A percentile compares a stretch with the other conserved stretches of the same genome.
Evolutionary conservation across 345 rosid genomes (phyloP).

Genomic region (Aurinia saxatilis): DNA sequence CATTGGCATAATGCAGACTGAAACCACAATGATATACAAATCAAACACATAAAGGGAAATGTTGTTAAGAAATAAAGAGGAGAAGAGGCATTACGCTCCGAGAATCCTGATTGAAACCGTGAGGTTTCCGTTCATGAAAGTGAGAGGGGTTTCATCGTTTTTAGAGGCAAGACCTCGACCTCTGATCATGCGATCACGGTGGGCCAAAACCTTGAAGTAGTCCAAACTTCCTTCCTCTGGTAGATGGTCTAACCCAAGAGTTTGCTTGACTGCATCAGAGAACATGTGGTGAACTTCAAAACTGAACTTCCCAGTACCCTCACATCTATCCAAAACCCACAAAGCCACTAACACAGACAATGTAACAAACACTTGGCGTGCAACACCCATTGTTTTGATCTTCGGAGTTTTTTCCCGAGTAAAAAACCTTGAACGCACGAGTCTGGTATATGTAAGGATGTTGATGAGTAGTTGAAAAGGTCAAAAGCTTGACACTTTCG

Average conservation of each 20-base stretch:
- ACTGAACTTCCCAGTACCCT: conserved; percentile 11
- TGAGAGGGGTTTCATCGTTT: conserved; percentile 35
- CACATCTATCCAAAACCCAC: conserved; percentile 16
- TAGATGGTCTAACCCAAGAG: neutral
- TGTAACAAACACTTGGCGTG: conserved; percentile 17
- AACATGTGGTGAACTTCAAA: conserved; percentile 26
- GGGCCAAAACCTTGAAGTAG: conserved; percentile 39
- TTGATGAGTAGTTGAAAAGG: neutral
- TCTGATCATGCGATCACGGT: conserved; percentile 54
- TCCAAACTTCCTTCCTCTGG: conserved; percentile 19
- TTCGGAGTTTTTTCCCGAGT: neutral
- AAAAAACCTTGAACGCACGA: neutral
- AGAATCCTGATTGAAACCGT: conserved; percentile 29
- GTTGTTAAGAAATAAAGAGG: neutral
- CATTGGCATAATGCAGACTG: conserved; percentile 82
- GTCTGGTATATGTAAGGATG: conserved; percentile 3
- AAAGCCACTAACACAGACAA: conserved; percentile 11
- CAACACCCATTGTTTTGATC: no score
- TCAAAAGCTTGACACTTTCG: conserved; percentile 18
- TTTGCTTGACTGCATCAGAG: conserved; percentile 17
- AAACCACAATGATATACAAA: no score
- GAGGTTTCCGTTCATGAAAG: conserved; percentile 53
- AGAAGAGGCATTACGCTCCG: conserved; percentile 33
- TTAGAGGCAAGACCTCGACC: conserved; percentile 59
- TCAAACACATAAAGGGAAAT: neutral